Evolutionary conservation across 176 grass and related monocot genomes (phyloP).

Genomic region (Poa annua): DNA sequence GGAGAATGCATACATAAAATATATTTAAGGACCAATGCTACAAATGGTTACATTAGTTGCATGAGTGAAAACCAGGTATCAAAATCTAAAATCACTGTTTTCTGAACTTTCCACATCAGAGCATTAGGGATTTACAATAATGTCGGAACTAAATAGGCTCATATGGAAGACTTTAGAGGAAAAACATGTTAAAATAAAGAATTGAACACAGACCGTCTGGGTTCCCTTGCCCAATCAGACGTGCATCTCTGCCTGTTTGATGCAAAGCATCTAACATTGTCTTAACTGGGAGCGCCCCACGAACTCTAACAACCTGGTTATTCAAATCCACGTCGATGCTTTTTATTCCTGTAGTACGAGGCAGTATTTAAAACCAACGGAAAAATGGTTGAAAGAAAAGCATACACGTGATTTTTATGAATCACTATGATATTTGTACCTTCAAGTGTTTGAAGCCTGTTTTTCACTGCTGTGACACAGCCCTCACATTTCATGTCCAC

Average conservation of each 20-base stretch:
- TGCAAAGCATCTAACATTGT: constrained; percentile 78
- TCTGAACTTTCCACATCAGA: background rate
- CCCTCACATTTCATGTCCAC: constrained; percentile 98
- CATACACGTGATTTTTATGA: background rate
- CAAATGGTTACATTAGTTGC: constrained; percentile 1
- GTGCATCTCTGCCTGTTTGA: constrained; percentile 70
- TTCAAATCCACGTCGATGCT: constrained; percentile 81
- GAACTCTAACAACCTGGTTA: constrained; percentile 87
- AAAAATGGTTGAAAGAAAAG: constrained; percentile 30
- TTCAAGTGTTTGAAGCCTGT: constrained; percentile 71
- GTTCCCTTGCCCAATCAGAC: constrained; percentile 91
- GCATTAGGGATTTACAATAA: background rate
- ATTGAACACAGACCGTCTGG: constrained; percentile 70
- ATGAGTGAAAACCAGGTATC: background rate
- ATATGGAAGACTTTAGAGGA: background rate
- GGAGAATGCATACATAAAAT: background rate
- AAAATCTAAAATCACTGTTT: background rate
- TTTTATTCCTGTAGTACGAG: constrained; percentile 68
- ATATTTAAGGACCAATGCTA: background rate
- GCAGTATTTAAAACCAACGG: constrained; percentile 8
- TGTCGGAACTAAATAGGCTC: background rate
- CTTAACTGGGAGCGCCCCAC: constrained; percentile 82
- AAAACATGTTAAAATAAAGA: constrained; percentile 23
- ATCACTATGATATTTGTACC: constrained; percentile 45
- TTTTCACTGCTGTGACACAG: constrained; percentile 77